These are phyloP conservation scores for Torulaspora globosa DNA, from an alignment of 1,139 yeast species.

Conservation along the genomic window DNA sequence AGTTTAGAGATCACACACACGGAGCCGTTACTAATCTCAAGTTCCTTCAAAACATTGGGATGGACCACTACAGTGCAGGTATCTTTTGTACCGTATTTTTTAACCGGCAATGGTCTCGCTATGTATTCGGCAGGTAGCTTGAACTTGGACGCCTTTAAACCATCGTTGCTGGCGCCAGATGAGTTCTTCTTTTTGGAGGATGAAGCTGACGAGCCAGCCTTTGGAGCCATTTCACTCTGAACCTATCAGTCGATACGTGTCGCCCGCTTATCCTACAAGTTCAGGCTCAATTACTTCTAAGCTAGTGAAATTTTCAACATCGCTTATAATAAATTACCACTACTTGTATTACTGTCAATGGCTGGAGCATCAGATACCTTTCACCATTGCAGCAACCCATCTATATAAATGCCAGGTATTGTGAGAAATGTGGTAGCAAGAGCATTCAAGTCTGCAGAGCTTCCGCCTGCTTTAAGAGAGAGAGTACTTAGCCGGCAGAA, in stretches of 20 bases:
- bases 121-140: conserved; percentile 46
- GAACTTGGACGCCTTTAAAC: conserved; percentile 35
- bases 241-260: background rate
- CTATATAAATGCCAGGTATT: background rate
- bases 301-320: background rate
- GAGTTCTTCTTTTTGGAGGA: conserved; percentile 33
- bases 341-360: background rate
- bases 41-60: conserved; percentile 48
- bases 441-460: background rate
- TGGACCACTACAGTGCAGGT: conserved; percentile 47
- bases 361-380: background rate
- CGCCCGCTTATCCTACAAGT: background rate
- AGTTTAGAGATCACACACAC: conserved; percentile 49
- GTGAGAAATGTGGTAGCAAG: background rate
- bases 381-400: background rate
- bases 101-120: conserved; percentile 50
- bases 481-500: conserved; percentile 8
- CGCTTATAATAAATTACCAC: background rate
- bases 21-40: conserved; percentile 53
- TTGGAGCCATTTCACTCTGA: conserved; percentile 28
- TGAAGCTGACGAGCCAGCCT: conserved; percentile 23
- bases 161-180: conserved; percentile 19
- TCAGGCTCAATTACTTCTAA: background rate
- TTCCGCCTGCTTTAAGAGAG: conserved; percentile 1
- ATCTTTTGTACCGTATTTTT: conserved; percentile 36